These are phyloP conservation scores for Echria macrotheca DNA, from an alignment of 495 filamentous ascomycete species.

Conservation along the genomic window DNA sequence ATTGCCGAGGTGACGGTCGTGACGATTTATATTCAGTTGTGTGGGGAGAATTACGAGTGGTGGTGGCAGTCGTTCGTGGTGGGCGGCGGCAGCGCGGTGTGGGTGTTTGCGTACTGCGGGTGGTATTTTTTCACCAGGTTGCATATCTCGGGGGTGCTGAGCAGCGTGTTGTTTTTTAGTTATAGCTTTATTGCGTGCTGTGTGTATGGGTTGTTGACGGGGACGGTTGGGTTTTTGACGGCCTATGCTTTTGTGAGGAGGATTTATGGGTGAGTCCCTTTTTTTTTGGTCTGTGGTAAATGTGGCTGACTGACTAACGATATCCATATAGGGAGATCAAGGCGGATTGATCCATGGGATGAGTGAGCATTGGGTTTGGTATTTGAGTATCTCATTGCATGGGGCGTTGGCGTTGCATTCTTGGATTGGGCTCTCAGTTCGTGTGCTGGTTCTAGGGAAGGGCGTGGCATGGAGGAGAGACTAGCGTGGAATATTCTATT, in stretches of 20 bases:
- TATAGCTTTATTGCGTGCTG: conserved; percentile 75
- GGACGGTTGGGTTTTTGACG: conserved; percentile 83
- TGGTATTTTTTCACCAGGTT: conserved; percentile 86
- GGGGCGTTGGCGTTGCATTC: no score
- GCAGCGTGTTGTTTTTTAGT: conserved; percentile 77
- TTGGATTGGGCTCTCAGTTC: no score
- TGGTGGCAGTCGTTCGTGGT: conserved; percentile 92
- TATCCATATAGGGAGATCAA: conserved; percentile 13
- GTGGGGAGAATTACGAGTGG: conserved; percentile 90
- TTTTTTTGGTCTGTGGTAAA: neutral
- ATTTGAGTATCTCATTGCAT: no score
- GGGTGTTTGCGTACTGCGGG: conserved; percentile 80
- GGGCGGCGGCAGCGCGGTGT: conserved; percentile 71
- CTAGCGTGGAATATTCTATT: no score
- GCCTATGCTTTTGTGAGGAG: conserved; percentile 84
- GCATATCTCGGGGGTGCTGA: conserved; percentile 77
- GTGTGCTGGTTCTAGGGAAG: no score
- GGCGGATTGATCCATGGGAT: conserved; percentile 14
- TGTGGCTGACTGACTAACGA: neutral
- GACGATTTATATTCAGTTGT: conserved; percentile 80
- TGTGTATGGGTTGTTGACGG: conserved; percentile 78
- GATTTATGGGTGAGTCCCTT: conserved; percentile 69
- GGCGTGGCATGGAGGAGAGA: no score
- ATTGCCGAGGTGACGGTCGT: conserved; percentile 88
- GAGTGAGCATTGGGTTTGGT: no score